Evolutionary conservation across 2,329 filamentous ascomycete genomes (phyloP).

Genomic region (Nemania sp.): DNA sequence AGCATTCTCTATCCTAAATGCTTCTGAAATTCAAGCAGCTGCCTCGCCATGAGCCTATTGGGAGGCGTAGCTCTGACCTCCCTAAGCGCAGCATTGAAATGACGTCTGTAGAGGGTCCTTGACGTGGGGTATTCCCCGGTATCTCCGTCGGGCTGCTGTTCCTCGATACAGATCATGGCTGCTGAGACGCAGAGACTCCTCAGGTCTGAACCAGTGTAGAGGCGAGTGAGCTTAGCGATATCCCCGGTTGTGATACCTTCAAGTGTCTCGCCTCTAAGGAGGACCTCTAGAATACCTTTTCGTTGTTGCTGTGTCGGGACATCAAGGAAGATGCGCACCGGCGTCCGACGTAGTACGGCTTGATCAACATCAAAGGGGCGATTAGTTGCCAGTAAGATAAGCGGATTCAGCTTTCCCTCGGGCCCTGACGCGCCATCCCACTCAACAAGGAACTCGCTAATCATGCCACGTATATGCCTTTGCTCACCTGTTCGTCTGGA

Average conservation of each 20-base stretch:
- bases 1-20: no score
- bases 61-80: no score
- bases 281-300: neutral
- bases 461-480: neutral
- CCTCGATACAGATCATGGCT: neutral
- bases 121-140: no score
- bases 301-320: neutral
- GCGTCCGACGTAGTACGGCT: neutral
- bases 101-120: no score
- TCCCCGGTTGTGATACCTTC: neutral
- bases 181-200: neutral
- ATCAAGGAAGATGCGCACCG: neutral
- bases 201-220: constrained; percentile 8
- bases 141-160: no score
- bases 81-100: no score
- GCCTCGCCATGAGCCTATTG: no score
- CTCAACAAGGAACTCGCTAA: constrained; percentile 18
- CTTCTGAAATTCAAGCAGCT: no score
- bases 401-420: neutral
- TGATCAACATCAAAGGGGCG: neutral
- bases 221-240: neutral
- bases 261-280: neutral
- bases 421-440: neutral
- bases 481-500: constrained; percentile 1
- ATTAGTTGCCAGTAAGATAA: neutral